phyloP scores from a whole-genome alignment of 257 asterid species.

The Ophiorrhiza pumila region DNA sequence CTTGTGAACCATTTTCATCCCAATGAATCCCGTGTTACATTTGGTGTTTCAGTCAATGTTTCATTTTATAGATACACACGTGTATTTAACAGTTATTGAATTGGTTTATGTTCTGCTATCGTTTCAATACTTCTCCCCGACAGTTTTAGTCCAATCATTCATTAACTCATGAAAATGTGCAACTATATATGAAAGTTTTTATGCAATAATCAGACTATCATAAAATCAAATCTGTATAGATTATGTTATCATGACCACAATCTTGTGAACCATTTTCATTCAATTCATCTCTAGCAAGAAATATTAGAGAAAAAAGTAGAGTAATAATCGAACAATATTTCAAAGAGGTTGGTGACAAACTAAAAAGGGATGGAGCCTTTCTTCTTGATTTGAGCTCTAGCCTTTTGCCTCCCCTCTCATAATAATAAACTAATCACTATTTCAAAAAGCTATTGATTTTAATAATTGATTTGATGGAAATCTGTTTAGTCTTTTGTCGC shows the following conservation, averaged over 20 bases:
- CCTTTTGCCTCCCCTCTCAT: slow-evolving; percentile 37
- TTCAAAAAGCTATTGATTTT: slow-evolving; percentile 36
- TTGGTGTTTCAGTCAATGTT: no score
- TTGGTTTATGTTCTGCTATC: no score
- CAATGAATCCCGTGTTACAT: no score
- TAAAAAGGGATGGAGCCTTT: slow-evolving; percentile 42
- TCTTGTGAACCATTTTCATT: not conserved
- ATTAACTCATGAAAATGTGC: not conserved
- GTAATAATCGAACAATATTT: slow-evolving; percentile 23
- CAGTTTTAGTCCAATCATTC: not conserved
- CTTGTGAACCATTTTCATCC: not conserved
- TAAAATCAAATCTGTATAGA: no score
- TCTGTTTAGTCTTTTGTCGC: slow-evolving; percentile 40
- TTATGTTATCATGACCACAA: not conserved
- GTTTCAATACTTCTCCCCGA: no score
- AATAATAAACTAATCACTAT: slow-evolving; percentile 34
- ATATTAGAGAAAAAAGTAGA: slow-evolving; percentile 7
- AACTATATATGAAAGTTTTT: no score
- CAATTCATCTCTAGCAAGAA: slow-evolving; percentile 10
- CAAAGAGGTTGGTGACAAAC: slow-evolving; percentile 32
- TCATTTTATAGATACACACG: no score
- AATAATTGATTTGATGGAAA: slow-evolving; percentile 31
- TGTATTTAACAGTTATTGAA: no score
- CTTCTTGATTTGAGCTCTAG: slow-evolving; percentile 30
- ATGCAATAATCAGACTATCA: no score